phyloP scores from a whole-genome alignment of 148 eudicot genomes.

The Suaeda aralocaspica region DNA sequence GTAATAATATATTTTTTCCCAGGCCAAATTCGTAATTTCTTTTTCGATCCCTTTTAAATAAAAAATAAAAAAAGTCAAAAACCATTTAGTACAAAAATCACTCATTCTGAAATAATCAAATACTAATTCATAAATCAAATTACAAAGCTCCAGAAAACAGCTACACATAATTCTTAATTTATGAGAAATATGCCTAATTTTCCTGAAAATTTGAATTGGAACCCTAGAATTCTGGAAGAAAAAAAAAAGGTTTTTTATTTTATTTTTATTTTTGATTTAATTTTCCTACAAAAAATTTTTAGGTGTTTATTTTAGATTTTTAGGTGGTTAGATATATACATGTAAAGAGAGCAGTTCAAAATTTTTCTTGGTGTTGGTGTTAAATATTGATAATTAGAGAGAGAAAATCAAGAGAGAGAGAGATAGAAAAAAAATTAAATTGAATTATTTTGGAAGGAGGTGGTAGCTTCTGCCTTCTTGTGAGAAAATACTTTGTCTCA shows the following conservation, averaged over 20 bases:
- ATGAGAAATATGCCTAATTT: background rate
- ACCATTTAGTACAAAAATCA: no score
- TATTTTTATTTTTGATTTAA: background rate
- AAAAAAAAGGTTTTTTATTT: background rate
- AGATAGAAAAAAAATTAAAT: background rate
- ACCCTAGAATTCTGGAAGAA: slow-evolving; percentile 19
- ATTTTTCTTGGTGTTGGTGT: slow-evolving; percentile 28
- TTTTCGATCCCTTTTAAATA: slow-evolving; percentile 1
- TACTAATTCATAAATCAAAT: slow-evolving; percentile 5
- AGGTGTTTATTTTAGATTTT: background rate
- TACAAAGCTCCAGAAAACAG: slow-evolving; percentile 10
- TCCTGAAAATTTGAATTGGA: background rate
- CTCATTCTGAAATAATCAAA: no score
- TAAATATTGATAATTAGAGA: slow-evolving; percentile 18
- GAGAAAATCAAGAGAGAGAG: slow-evolving; percentile 11
- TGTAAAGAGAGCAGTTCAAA: slow-evolving; percentile 25
- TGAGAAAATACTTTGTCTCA: slow-evolving; percentile 21
- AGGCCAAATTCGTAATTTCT: slow-evolving; percentile 16
- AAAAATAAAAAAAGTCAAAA: background rate
- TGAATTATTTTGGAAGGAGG: background rate
- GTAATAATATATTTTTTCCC: slow-evolving; percentile 3
- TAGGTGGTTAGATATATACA: slow-evolving; percentile 22
- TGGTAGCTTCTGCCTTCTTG: background rate
- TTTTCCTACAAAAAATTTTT: background rate
- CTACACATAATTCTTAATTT: slow-evolving; percentile 21